Evolutionary conservation across 768 basidiomycete genomes (phyloP).

Genomic region (Tulasnella sp.): DNA sequence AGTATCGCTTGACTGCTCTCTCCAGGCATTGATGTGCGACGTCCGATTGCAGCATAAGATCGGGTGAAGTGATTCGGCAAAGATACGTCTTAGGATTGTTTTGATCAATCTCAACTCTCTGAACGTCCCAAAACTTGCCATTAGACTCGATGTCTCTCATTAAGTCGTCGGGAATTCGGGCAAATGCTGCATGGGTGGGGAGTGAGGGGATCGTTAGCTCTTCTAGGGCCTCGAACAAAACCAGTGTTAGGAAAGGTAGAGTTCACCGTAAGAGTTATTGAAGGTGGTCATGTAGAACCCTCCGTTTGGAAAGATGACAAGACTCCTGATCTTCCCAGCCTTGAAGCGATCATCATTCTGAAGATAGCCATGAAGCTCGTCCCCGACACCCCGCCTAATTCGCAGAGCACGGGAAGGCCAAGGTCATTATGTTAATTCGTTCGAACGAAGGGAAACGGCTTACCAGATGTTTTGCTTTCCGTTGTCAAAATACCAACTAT

Average conservation of each 20-base stretch:
- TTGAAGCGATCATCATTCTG: neutral
- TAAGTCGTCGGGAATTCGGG: neutral
- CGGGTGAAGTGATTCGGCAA: neutral
- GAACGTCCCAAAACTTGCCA: neutral
- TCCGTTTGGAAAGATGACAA: neutral
- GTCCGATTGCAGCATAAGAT: neutral
- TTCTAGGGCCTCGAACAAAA: no score
- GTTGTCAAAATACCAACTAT: neutral
- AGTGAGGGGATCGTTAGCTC: no score
- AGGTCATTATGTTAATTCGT: neutral
- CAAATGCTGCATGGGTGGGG: neutral
- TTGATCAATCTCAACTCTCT: neutral
- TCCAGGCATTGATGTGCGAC: neutral
- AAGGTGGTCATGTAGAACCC: neutral
- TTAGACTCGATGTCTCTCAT: neutral
- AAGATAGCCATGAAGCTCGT: neutral
- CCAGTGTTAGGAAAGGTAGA: neutral
- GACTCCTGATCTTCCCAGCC: neutral
- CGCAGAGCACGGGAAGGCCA: neutral
- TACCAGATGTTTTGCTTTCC: neutral
- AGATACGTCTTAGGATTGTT: neutral
- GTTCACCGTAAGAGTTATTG: neutral
- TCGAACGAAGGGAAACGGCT: neutral
- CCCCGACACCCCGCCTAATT: neutral
- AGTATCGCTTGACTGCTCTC: neutral